These are phyloP conservation scores for Fusarium solani-melongenae DNA, from an alignment of 2,329 filamentous ascomycete genomes.

Conservation along the genomic window DNA sequence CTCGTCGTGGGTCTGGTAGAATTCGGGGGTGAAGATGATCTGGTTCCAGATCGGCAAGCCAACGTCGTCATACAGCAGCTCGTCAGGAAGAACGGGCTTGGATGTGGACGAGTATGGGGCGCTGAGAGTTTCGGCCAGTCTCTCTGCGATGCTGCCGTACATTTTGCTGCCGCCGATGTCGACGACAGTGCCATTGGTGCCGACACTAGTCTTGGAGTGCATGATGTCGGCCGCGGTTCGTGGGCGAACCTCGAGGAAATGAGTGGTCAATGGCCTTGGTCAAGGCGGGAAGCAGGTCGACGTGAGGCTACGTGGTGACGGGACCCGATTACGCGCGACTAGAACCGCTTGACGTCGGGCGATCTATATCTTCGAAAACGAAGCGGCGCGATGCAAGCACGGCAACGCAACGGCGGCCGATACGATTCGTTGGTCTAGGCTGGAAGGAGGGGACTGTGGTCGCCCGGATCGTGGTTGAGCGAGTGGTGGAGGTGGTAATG, in stretches of 20 bases:
- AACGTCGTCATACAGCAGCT: slow-evolving; percentile 53
- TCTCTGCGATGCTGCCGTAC: slow-evolving; percentile 42
- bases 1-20: slow-evolving; percentile 56
- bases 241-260: background rate
- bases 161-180: slow-evolving; percentile 54
- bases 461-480: background rate
- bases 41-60: slow-evolving; percentile 55
- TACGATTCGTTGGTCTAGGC: background rate
- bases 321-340: slow-evolving; percentile 11
- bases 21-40: slow-evolving; percentile 53
- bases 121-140: slow-evolving; percentile 43
- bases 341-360: slow-evolving; percentile 6
- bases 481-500: slow-evolving; percentile 15
- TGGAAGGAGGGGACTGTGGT: background rate
- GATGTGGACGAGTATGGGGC: slow-evolving; percentile 34
- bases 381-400: slow-evolving; percentile 13
- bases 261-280: slow-evolving; percentile 4
- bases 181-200: slow-evolving; percentile 48
- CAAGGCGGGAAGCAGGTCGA: slow-evolving; percentile 8
- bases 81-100: slow-evolving; percentile 51
- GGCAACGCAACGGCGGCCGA: slow-evolving; percentile 3
- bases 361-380: background rate
- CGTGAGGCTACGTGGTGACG: slow-evolving; percentile 4
- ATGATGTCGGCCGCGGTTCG: slow-evolving; percentile 17
- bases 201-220: slow-evolving; percentile 23